Percentiles rank a stretch among this genome's conserved stretches.
phyloP scores from a whole-genome alignment of 2,329 filamentous ascomycete genomes.

The Cercospora sp. region DNA sequence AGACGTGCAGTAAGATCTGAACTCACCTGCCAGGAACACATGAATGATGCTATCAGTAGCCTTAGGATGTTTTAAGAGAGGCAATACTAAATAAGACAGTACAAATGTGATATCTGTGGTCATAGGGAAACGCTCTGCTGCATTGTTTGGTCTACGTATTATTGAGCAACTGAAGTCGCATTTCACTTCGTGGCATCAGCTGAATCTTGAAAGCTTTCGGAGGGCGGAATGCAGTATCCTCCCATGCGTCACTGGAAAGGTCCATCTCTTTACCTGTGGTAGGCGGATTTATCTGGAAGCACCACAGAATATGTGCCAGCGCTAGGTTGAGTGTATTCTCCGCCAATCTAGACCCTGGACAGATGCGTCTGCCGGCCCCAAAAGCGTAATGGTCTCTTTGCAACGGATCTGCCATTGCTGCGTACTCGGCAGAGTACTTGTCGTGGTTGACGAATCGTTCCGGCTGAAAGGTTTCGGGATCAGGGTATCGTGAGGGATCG shows the following conservation, averaged over 20 bases:
- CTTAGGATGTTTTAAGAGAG: too few relatives aligned
- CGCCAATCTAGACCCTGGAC: constrained; percentile 14
- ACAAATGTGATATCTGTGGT: too few relatives aligned
- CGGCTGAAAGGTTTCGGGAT: constrained; percentile 14
- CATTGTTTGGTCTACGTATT: too few relatives aligned
- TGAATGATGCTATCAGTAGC: too few relatives aligned
- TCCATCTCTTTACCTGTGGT: background rate
- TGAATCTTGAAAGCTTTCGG: background rate
- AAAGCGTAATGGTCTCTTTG: constrained; percentile 17
- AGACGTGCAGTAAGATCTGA: too few relatives aligned
- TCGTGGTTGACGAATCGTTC: constrained; percentile 12
- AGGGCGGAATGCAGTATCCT: background rate
- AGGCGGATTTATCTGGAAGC: background rate
- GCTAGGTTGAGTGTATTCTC: constrained; percentile 11
- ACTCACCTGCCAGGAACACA: too few relatives aligned
- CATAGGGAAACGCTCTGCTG: too few relatives aligned
- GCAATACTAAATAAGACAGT: too few relatives aligned
- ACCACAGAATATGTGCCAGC: constrained; percentile 7
- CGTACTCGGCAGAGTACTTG: background rate
- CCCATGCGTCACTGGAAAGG: background rate
- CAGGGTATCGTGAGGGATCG: constrained; percentile 13
- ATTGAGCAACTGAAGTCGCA: background rate
- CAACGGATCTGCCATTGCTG: background rate
- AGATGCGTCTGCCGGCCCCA: constrained; percentile 16
- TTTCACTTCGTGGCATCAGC: background rate